phyloP scores from a whole-genome alignment of 202 grass and related monocot species.

The Brachypodium distachyon region DNA sequence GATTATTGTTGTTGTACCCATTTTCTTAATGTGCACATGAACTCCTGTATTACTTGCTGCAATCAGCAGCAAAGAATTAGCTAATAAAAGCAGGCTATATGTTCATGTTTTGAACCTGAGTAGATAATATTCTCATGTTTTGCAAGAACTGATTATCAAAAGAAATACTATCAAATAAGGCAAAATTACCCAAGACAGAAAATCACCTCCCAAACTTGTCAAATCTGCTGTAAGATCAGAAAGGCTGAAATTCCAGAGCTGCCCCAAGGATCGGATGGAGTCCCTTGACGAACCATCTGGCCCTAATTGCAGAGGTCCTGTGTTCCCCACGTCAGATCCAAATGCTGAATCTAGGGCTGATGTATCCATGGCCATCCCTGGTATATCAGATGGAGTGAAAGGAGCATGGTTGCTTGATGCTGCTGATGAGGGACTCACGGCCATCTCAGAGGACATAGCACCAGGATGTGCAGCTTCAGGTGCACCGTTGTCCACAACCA shows the following conservation, averaged over 20 bases:
- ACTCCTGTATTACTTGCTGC: neutral
- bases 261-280: conserved; percentile 70
- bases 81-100: neutral
- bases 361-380: conserved; percentile 76
- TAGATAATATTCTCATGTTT: neutral
- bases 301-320: conserved; percentile 64
- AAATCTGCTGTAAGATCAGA: conserved; percentile 94
- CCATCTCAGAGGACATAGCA: conserved; percentile 73
- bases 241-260: conserved; percentile 96
- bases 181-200: neutral
- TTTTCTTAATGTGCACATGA: neutral
- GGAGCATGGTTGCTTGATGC: conserved; percentile 94
- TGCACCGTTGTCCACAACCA: conserved; percentile 31
- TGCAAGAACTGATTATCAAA: neutral
- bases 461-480: conserved; percentile 36
- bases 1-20: neutral
- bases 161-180: neutral
- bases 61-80: neutral
- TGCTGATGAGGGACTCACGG: conserved; percentile 71
- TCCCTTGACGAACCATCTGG: conserved; percentile 74
- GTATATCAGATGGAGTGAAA: conserved; percentile 81
- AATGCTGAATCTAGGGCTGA: conserved; percentile 58
- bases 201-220: conserved; percentile 83
- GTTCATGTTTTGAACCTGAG: neutral
- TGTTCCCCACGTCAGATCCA: conserved; percentile 48